phyloP scores from a whole-genome alignment of 129 eudicot species.

The Heracleum sosnowskyi region DNA sequence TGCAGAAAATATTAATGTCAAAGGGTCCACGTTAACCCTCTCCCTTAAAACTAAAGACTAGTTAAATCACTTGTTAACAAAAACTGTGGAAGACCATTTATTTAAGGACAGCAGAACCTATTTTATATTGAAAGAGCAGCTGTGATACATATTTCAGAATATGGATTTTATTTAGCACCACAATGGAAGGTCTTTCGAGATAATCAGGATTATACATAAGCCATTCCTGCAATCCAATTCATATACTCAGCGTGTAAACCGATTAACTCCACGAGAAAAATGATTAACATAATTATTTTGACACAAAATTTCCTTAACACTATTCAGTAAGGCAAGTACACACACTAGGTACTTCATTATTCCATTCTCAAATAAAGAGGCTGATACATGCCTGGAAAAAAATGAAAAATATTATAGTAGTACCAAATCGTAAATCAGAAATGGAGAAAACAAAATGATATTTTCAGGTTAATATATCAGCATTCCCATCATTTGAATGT shows the following conservation, averaged over 20 bases:
- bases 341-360: not conserved
- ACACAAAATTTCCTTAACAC: not conserved
- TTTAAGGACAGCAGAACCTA: not conserved
- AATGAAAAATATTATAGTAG: not conserved
- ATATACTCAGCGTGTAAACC: not conserved
- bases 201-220: constrained; percentile 96
- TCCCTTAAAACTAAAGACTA: not conserved
- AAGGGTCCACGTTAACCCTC: constrained; percentile 3
- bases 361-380: not conserved
- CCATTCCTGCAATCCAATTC: constrained; percentile 51
- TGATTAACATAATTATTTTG: too few relatives aligned
- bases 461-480: not conserved
- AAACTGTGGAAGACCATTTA: not conserved
- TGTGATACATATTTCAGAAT: constrained; percentile 43
- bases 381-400: not conserved
- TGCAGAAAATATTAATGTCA: constrained; percentile 19
- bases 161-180: constrained; percentile 80
- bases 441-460: not conserved
- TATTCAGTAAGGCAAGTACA: not conserved
- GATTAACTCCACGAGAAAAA: not conserved
- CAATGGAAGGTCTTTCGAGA: constrained; percentile 73
- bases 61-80: not conserved
- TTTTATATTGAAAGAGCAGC: not conserved
- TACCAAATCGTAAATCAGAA: not conserved
- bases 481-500: too few relatives aligned